phyloP scores from a whole-genome alignment of 768 basidiomycete genomes.

The Lactarius trivialis region DNA sequence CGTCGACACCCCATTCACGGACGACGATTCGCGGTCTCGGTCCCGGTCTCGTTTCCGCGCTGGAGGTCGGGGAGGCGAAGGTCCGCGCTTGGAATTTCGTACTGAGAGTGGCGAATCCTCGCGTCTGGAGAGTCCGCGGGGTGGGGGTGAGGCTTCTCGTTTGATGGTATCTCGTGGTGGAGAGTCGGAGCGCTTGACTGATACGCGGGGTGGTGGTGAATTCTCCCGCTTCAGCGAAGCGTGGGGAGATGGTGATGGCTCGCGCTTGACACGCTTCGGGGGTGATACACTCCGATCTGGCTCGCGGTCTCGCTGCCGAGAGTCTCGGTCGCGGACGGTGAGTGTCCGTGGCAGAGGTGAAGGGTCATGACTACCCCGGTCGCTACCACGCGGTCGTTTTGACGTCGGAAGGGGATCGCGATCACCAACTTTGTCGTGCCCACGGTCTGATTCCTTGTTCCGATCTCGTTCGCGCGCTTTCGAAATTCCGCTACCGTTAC shows the following conservation, averaged over 20 bases:
- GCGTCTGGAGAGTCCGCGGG: constrained; percentile 13
- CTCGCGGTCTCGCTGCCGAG: constrained; percentile 17
- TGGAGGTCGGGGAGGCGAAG: constrained; percentile 26
- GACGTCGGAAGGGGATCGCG: constrained; percentile 19
- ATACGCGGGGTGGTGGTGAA: constrained; percentile 13
- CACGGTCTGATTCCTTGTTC: constrained; percentile 16
- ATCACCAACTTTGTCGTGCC: constrained; percentile 14
- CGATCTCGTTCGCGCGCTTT: constrained; percentile 22
- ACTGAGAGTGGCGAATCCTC: constrained; percentile 1
- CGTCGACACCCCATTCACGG: constrained; percentile 8
- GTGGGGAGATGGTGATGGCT: constrained; percentile 24
- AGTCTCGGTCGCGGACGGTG: constrained; percentile 13
- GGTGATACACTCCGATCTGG: constrained; percentile 14
- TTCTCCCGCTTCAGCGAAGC: constrained; percentile 14
- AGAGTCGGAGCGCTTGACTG: constrained; percentile 10
- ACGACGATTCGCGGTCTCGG: constrained; percentile 17
- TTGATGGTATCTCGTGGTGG: constrained; percentile 7
- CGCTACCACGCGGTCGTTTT: constrained; percentile 43
- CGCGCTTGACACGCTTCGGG: constrained; percentile 14
- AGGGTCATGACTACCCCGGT: constrained; percentile 22
- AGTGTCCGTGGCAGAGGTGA: neutral
- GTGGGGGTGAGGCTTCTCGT: constrained; percentile 21
- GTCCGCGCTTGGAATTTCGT: constrained; percentile 34
- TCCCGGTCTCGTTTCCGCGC: constrained; percentile 15
- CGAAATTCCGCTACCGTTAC: constrained; percentile 5